phyloP scores from a whole-genome alignment of 495 filamentous ascomycete genomes.

The Xylaria venustula region DNA sequence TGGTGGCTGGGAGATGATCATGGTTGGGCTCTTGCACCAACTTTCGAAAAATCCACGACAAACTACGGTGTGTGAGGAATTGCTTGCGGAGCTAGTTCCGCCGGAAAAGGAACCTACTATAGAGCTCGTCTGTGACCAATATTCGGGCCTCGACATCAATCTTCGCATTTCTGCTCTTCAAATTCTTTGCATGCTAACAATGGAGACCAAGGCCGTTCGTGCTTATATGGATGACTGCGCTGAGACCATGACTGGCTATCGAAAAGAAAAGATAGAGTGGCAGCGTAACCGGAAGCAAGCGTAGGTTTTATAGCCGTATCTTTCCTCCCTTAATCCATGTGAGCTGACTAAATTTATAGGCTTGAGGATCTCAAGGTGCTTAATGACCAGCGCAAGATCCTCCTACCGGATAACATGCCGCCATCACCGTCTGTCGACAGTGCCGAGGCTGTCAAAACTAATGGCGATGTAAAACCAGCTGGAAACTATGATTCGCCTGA shows the following conservation, averaged over 20 bases:
- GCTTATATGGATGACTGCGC: conserved; percentile 88
- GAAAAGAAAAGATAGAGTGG: conserved; percentile 93
- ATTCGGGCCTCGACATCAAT: conserved; percentile 76
- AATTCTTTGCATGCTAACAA: conserved; percentile 82
- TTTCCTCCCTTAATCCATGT: conserved; percentile 4
- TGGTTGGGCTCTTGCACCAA: conserved; percentile 83
- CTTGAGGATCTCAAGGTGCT: conserved; percentile 79
- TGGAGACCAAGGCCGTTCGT: conserved; percentile 79
- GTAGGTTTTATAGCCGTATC: conserved; percentile 56
- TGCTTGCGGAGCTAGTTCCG: conserved; percentile 77
- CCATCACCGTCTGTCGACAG: conserved; percentile 60
- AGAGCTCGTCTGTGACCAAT: conserved; percentile 69
- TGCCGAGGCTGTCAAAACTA: conserved; percentile 40
- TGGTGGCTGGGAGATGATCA: conserved; percentile 87
- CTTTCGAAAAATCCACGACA: conserved; percentile 72
- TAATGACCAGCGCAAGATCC: conserved; percentile 81
- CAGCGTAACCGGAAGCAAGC: conserved; percentile 78
- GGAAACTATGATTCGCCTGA: conserved; percentile 59
- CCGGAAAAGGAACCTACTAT: conserved; percentile 67
- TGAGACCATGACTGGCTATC: conserved; percentile 85
- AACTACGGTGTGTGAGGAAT: conserved; percentile 70
- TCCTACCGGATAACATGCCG: conserved; percentile 73
- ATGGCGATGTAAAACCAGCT: conserved; percentile 61
- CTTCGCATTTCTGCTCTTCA: conserved; percentile 76
- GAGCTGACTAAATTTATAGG: conserved; percentile 42